Conservation (phyloP, 805 yeast genomes). For the Sugiyamaella chiloensis region DNA sequence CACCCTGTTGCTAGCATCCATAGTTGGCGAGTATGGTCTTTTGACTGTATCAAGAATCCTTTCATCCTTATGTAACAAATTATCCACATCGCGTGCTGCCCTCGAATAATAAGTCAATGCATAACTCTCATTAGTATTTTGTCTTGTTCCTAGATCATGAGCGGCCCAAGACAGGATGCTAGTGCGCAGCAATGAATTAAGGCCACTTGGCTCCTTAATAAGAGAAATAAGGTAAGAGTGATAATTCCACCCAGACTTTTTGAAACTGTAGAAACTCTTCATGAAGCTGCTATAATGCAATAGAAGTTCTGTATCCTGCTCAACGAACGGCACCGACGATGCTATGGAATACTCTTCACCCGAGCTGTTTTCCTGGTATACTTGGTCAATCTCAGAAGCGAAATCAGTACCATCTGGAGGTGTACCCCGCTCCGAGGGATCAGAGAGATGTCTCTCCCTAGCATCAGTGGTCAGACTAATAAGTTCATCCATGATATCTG, state of each 20-base stretch:
- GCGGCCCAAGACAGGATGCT: background rate
- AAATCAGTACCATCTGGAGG: background rate
- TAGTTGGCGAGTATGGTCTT: background rate
- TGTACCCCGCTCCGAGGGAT: background rate
- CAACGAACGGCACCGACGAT: background rate
- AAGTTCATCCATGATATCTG: background rate
- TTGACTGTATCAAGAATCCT: background rate
- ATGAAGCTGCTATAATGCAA: background rate
- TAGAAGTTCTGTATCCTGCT: conserved; percentile 2
- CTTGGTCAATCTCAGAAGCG: background rate
- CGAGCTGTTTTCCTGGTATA: background rate
- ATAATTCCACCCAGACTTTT: conserved; percentile 8
- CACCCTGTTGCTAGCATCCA: background rate
- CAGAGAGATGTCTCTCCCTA: background rate
- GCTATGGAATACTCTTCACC: background rate
- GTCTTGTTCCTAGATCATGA: background rate
- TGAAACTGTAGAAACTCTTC: conserved; percentile 2
- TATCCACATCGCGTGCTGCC: background rate
- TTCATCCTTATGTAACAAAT: background rate
- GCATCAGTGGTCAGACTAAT: background rate
- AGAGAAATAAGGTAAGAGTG: background rate
- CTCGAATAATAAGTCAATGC: background rate
- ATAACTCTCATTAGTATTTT: background rate
- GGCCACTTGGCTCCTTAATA: background rate
- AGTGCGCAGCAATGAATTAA: background rate